These are phyloP conservation scores for Stentor coeruleus DNA, from an alignment of 73 alveolate species.

Conservation along the genomic window DNA sequence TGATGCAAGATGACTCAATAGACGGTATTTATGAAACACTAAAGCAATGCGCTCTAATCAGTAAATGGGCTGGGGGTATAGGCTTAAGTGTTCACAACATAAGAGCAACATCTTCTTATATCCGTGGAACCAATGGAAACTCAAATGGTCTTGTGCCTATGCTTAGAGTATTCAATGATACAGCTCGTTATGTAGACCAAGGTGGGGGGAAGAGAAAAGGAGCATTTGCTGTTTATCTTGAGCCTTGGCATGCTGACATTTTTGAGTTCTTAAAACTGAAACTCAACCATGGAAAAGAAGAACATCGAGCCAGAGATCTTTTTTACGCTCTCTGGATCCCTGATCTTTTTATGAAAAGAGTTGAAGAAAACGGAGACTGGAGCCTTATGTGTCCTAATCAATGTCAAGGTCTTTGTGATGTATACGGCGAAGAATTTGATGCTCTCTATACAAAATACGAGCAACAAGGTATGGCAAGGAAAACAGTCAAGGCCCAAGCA, in stretches of 20 bases:
- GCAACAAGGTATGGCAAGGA: slow-evolving; percentile 62
- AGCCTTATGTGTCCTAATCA: slow-evolving; percentile 95
- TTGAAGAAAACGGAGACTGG: slow-evolving; percentile 83
- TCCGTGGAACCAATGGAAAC: slow-evolving; percentile 91
- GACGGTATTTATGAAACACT: slow-evolving; percentile 83
- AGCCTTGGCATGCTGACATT: slow-evolving; percentile 97
- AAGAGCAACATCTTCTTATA: slow-evolving; percentile 82
- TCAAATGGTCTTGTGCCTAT: slow-evolving; percentile 93
- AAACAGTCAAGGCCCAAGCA: no score
- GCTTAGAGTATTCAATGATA: slow-evolving; percentile 90
- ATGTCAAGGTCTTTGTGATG: slow-evolving; percentile 64
- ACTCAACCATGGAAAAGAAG: slow-evolving; percentile 86
- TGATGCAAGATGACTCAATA: slow-evolving; percentile 80
- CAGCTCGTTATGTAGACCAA: slow-evolving; percentile 91
- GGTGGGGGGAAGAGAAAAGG: slow-evolving; percentile 98
- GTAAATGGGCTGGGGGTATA: slow-evolving; percentile 93
- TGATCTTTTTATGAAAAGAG: slow-evolving; percentile 92
- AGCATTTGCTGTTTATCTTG: slow-evolving; percentile 92
- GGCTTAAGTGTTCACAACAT: slow-evolving; percentile 85
- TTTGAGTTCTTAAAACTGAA: slow-evolving; percentile 78
- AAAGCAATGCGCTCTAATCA: slow-evolving; percentile 77
- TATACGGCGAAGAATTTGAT: slow-evolving; percentile 84
- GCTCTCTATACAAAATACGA: slow-evolving; percentile 68
- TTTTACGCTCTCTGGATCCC: slow-evolving; percentile 94
- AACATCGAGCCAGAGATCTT: slow-evolving; percentile 92